phyloP scores from a whole-genome alignment of 352 stramenopile species.

The Thraustochytrium striatum region DNA sequence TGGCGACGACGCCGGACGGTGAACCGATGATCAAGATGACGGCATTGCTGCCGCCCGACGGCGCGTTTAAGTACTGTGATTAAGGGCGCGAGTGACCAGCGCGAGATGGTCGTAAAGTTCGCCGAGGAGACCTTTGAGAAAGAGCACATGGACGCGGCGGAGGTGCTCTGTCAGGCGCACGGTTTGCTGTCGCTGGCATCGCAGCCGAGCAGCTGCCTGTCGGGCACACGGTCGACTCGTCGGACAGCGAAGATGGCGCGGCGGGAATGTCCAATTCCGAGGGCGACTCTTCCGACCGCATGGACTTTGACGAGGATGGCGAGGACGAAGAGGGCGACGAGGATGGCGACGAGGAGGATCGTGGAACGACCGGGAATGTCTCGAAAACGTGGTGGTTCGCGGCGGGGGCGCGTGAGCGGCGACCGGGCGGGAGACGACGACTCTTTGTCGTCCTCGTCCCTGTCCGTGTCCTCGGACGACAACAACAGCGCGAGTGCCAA shows the following conservation, averaged over 20 bases:
- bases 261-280: background rate
- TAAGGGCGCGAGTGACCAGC: background rate
- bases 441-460: too few relatives aligned
- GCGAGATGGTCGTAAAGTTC: background rate
- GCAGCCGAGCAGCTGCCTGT: background rate
- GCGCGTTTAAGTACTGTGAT: background rate
- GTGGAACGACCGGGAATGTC: too few relatives aligned
- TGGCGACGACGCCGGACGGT: background rate
- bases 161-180: conserved; percentile 22
- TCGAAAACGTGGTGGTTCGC: too few relatives aligned
- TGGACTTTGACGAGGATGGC: background rate
- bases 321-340: conserved; percentile 2
- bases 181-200: background rate
- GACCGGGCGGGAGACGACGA: background rate
- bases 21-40: background rate
- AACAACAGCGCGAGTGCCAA: too few relatives aligned
- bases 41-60: background rate
- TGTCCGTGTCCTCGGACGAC: too few relatives aligned
- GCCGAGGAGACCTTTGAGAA: conserved; percentile 16
- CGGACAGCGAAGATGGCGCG: background rate
- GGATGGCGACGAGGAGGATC: background rate
- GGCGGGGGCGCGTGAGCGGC: background rate
- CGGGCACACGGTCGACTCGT: background rate
- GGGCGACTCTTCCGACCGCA: background rate
- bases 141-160: background rate